These are phyloP conservation scores for Amanita brunnescens DNA, from an alignment of 768 basidiomycete species.

Conservation along the genomic window DNA sequence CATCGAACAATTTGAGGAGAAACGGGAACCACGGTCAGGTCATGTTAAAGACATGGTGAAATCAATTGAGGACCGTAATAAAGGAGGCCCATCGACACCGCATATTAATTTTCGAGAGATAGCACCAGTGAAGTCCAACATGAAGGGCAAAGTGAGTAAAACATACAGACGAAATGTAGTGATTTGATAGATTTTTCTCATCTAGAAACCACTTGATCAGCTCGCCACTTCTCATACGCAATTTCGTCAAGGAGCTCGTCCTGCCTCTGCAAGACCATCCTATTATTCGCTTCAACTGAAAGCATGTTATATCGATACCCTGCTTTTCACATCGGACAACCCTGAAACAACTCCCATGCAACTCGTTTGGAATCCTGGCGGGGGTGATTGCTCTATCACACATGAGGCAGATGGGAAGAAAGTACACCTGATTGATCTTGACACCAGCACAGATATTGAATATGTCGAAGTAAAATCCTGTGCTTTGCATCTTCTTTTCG, in stretches of 20 bases:
- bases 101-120: neutral
- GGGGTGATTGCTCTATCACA: neutral
- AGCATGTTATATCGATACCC: neutral
- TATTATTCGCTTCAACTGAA: neutral
- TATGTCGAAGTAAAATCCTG: neutral
- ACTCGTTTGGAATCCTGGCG: neutral
- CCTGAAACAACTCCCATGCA: neutral
- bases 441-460: neutral
- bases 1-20: neutral
- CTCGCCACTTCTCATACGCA: constrained; percentile 1
- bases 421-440: neutral
- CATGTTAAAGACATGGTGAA: neutral
- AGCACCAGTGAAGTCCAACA: neutral
- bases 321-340: neutral
- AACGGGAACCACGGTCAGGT: neutral
- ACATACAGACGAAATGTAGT: neutral
- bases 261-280: too few species aligned
- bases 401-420: too few species aligned
- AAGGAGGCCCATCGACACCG: neutral
- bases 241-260: neutral
- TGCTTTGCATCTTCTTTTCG: neutral
- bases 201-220: neutral
- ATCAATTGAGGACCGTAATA: neutral
- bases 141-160: constrained; percentile 1
- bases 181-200: neutral